Percentiles rank a stretch among this genome's conserved stretches.
These are phyloP conservation scores for Penicillium angulare DNA, from an alignment of 495 filamentous ascomycete species.

Conservation along the genomic window DNA sequence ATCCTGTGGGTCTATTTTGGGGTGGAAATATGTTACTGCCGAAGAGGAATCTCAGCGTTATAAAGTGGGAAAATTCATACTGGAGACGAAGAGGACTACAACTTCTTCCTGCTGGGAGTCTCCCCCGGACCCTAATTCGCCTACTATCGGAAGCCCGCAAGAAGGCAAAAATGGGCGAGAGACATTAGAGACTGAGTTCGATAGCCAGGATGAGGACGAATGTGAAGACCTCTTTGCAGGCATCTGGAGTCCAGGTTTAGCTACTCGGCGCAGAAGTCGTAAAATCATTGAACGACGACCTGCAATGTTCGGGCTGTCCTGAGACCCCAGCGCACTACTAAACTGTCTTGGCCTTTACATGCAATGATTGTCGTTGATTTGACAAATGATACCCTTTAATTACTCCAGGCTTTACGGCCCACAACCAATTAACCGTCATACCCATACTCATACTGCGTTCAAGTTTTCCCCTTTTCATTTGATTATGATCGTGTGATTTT, in stretches of 20 bases:
- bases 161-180: not conserved
- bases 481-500: too few relatives aligned
- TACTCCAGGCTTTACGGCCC: too few relatives aligned
- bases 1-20: conserved; percentile 66
- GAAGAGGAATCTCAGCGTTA: conserved; percentile 79
- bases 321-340: not conserved
- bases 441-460: too few relatives aligned
- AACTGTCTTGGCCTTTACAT: too few relatives aligned
- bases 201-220: conserved; percentile 91
- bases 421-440: too few relatives aligned
- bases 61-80: conserved; percentile 95
- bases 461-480: too few relatives aligned
- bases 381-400: not conserved
- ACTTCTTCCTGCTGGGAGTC: conserved; percentile 69
- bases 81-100: conserved; percentile 77
- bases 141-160: not conserved
- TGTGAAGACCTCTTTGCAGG: conserved; percentile 92
- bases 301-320: conserved; percentile 28
- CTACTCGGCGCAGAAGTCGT: conserved; percentile 60
- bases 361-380: too few relatives aligned
- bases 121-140: conserved; percentile 3
- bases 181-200: conserved; percentile 61
- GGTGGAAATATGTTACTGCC: conserved; percentile 93
- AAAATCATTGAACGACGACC: conserved; percentile 33
- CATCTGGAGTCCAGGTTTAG: conserved; percentile 73